phyloP scores from a whole-genome alignment of 1,139 yeast species.

The Hansenula sp. region DNA sequence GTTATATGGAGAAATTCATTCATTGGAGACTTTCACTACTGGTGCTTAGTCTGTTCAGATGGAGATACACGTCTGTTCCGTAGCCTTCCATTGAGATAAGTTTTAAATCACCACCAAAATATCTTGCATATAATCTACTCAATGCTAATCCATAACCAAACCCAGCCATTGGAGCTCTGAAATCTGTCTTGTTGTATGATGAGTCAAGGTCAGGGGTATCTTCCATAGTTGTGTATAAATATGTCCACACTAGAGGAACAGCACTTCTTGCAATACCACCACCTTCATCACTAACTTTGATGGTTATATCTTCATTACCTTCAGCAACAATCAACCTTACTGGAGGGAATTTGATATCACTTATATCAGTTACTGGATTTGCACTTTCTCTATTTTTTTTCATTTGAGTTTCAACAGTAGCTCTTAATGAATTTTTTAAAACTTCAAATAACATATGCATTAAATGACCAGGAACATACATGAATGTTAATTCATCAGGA shows the following conservation, averaged over 20 bases:
- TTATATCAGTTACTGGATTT: slow-evolving; percentile 47
- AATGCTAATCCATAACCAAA: slow-evolving; percentile 91
- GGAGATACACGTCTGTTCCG: slow-evolving; percentile 89
- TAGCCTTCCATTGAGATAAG: slow-evolving; percentile 91
- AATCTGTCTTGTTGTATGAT: slow-evolving; percentile 23
- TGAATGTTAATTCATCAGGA: slow-evolving; percentile 41
- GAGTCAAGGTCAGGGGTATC: slow-evolving; percentile 67
- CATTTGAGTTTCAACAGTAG: slow-evolving; percentile 67
- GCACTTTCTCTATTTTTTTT: slow-evolving; percentile 33
- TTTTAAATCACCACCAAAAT: slow-evolving; percentile 88
- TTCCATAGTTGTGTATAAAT: slow-evolving; percentile 82
- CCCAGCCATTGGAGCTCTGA: slow-evolving; percentile 86
- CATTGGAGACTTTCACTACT: slow-evolving; percentile 21
- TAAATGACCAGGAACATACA: slow-evolving; percentile 89
- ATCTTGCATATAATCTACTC: slow-evolving; percentile 79
- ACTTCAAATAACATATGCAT: slow-evolving; percentile 87
- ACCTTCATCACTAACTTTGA: slow-evolving; percentile 89
- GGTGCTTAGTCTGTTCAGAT: slow-evolving; percentile 47
- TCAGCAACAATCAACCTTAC: slow-evolving; percentile 87
- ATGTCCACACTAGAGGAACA: slow-evolving; percentile 86
- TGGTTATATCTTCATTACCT: slow-evolving; percentile 90
- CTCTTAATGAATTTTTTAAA: slow-evolving; percentile 75
- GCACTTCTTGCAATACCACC: slow-evolving; percentile 90
- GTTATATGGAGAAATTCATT: too few relatives aligned
- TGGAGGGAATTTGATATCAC: slow-evolving; percentile 73